Evolutionary conservation across 352 stramenopile genomes (phyloP).

Genomic region (Phytopythium mirpurense): DNA sequence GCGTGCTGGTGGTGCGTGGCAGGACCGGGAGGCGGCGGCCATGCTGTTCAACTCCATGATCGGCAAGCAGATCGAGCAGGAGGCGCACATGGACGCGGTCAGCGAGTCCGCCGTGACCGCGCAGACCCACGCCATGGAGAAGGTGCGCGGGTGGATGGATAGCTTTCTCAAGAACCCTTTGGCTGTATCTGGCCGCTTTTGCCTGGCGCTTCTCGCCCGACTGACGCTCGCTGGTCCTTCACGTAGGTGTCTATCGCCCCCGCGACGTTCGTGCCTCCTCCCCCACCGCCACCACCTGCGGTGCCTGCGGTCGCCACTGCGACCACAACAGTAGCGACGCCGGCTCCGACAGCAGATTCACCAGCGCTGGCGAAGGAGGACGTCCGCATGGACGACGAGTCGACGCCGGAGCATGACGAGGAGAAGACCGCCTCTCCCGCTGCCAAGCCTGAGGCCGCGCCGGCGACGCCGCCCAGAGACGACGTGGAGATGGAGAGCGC

Average conservation of each 20-base stretch:
- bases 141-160: no score
- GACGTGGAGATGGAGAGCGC: slow-evolving; percentile 61
- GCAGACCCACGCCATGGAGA: slow-evolving; percentile 38
- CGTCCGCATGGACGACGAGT: slow-evolving; percentile 5
- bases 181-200: no score
- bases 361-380: slow-evolving; percentile 11
- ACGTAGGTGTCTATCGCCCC: slow-evolving; percentile 22
- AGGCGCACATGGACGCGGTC: slow-evolving; percentile 35
- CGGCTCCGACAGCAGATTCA: slow-evolving; percentile 5
- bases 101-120: slow-evolving; percentile 19
- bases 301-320: background rate
- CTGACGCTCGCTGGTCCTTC: no score
- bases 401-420: slow-evolving; percentile 13
- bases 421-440: slow-evolving; percentile 5
- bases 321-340: slow-evolving; percentile 2
- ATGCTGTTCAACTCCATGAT: slow-evolving; percentile 75
- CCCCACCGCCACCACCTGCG: slow-evolving; percentile 20
- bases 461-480: slow-evolving; percentile 6
- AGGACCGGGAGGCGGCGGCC: slow-evolving; percentile 73
- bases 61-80: slow-evolving; percentile 57
- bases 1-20: slow-evolving; percentile 4
- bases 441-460: slow-evolving; percentile 8
- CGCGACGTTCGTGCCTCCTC: slow-evolving; percentile 16
- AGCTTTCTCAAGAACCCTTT: no score
- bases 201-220: background rate